Percentiles rank a stretch among this genome's conserved stretches.
These are phyloP conservation scores for Cucurbita argyrosperma DNA, from an alignment of 306 rosid genomes.

Conservation along the genomic window DNA sequence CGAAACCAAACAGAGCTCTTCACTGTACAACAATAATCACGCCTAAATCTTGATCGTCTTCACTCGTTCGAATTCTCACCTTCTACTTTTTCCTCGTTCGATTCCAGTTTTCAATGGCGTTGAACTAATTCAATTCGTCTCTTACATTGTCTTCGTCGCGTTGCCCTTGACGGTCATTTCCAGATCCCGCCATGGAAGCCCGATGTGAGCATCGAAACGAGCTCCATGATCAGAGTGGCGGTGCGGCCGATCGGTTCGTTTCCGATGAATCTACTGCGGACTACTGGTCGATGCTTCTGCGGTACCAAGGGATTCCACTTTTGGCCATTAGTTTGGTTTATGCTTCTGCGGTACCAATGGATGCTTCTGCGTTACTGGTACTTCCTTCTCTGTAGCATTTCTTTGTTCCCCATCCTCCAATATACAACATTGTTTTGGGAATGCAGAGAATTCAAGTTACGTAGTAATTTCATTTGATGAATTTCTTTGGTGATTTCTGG, in stretches of 20 bases:
- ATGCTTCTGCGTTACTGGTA: slow-evolving; percentile 58
- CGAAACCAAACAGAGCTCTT: not conserved
- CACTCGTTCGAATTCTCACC: not conserved
- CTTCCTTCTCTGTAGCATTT: not conserved
- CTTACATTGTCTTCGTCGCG: not conserved
- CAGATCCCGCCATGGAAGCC: slow-evolving; percentile 66
- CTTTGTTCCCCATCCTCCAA: not conserved
- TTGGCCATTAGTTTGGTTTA: slow-evolving; percentile 40
- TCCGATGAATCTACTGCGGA: slow-evolving; percentile 54
- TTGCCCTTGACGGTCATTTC: not conserved
- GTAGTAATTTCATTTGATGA: not conserved
- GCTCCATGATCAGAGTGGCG: slow-evolving; percentile 74
- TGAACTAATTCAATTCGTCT: not conserved
- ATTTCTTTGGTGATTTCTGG: not conserved
- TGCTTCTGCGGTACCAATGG: too few species aligned
- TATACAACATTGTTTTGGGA: not conserved
- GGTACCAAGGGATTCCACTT: slow-evolving; percentile 68
- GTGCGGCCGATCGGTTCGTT: slow-evolving; percentile 76
- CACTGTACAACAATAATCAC: not conserved
- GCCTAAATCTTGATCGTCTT: not conserved
- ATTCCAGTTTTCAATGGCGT: not conserved
- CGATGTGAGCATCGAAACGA: slow-evolving; percentile 81
- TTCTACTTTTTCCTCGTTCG: not conserved
- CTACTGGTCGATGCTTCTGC: slow-evolving; percentile 64
- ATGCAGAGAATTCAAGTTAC: not conserved